Evolutionary conservation across 139 green algal species (phyloP), one percentile per base, ranked within the genome.

Genomic region (Chlamydomonas urium): DNA sequence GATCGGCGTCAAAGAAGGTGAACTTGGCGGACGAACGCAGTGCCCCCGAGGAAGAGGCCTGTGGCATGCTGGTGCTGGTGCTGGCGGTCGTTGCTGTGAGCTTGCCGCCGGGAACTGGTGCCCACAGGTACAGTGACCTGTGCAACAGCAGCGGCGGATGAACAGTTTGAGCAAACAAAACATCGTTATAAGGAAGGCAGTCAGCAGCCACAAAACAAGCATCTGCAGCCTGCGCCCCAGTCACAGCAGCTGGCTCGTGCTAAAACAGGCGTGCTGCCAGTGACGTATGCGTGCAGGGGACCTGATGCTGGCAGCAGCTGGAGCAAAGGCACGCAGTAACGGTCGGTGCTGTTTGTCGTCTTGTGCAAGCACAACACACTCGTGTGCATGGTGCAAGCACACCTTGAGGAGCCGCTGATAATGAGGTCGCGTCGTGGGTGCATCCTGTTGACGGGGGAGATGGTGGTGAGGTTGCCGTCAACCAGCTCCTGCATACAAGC

Each of bases 401-500:
- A 83, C 80, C 82, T 84, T 61, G 72, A 86, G 47, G 72, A 84
- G 38, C 78, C 78, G 34, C 48, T 77, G n/a, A 83, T 65, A 3
- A 96, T 87, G 19, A 91, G 61, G 61, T 93, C 88, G 8, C 76
- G 78, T 2, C 81, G 67, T 17, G 92, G 92, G 76, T 97, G 92
- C 0, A 79, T 75, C 75, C 89, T 90, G 85, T 93, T 96, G 26
- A 97, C 89, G 19, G 91, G 89, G 23, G 71, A 85, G 66, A 97
- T 97, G 77, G 89, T 94, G 38, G 77, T 81, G 28, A 97, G 77
- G 80, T 96, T 93, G 29, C 78, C 60, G 71, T 97, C 92, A 0
- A 79, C 75, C 29, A 96, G 75, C 59, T 84, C 69, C 31, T 66
- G 53, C 23, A 5, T 5, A 62, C 42, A 50, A 8, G 14, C 8